Percentiles rank a stretch among this genome's conserved stretches.
These are phyloP conservation scores for Phalaenopsis hybrid DNA, from an alignment of 116 monocot genomes.

Conservation along the genomic window DNA sequence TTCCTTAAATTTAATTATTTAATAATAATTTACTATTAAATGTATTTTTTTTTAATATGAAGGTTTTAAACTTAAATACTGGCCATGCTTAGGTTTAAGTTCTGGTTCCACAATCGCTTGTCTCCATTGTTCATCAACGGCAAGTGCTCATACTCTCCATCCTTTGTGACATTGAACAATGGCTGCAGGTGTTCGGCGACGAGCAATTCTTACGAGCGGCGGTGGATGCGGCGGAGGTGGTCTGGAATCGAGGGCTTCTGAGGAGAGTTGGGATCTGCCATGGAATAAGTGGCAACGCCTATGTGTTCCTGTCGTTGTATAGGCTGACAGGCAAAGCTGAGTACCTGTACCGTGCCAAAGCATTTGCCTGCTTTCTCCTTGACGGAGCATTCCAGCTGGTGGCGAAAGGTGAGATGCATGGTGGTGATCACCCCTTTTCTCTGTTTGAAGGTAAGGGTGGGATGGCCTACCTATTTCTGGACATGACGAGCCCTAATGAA, in stretches of 20 bases:
- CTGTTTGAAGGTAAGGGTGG: constrained; percentile 87
- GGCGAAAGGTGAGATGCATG: constrained; percentile 55
- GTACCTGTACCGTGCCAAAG: constrained; percentile 64
- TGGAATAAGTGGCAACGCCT: constrained; percentile 78
- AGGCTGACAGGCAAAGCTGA: constrained; percentile 44
- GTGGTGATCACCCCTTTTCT: constrained; percentile 71
- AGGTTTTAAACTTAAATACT: too few species aligned
- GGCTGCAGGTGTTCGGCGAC: constrained; percentile 52
- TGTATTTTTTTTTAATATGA: too few species aligned
- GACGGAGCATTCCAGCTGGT: constrained; percentile 54
- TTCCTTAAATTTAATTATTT: too few species aligned
- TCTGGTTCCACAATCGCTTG: too few species aligned
- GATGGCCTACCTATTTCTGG: constrained; percentile 70
- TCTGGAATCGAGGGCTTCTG: constrained; percentile 84
- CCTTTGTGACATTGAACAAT: not conserved
- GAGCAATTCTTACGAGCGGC: constrained; percentile 57
- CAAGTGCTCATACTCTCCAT: not conserved
- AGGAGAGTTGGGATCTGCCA: constrained; percentile 87
- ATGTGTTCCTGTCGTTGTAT: constrained; percentile 75
- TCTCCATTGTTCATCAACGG: not conserved
- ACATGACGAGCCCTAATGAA: constrained; percentile 59
- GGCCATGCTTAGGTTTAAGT: too few species aligned
- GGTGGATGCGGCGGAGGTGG: constrained; percentile 64
- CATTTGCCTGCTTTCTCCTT: constrained; percentile 68
- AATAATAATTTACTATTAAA: too few species aligned